phyloP scores from a whole-genome alignment of 371 early-diverging fungal species.

The Dipsacomyces acuminosporus region DNA sequence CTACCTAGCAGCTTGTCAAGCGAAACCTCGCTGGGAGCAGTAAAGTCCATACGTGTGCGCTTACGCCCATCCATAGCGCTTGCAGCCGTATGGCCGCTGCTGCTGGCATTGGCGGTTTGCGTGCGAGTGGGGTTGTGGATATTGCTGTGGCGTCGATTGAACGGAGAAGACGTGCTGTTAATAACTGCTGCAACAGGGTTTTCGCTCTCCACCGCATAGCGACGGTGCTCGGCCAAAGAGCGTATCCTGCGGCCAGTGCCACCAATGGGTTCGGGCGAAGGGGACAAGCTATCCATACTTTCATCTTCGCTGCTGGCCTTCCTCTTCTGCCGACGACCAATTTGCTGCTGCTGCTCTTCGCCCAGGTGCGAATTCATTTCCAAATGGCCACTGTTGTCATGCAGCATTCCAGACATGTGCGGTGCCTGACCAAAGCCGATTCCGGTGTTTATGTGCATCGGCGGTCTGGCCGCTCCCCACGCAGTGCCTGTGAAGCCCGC shows the following conservation, averaged over 20 bases:
- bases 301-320: conserved; percentile 46
- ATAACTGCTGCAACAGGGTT: conserved; percentile 10
- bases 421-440: conserved; percentile 27
- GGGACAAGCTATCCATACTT: conserved; percentile 34
- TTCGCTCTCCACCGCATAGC: conserved; percentile 3
- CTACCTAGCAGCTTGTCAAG: conserved; percentile 45
- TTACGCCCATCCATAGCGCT: conserved; percentile 19
- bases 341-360: conserved; percentile 10
- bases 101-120: too few relatives aligned
- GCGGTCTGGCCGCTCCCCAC: conserved; percentile 33
- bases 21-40: conserved; percentile 26
- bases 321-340: conserved; percentile 26
- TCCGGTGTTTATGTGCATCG: conserved; percentile 17
- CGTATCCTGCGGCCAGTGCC: conserved; percentile 20
- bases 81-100: neutral
- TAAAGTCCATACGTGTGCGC: conserved; percentile 22
- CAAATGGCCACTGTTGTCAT: neutral
- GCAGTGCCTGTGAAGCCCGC: conserved; percentile 32
- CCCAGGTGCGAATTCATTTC: neutral
- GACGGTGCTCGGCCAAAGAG: conserved; percentile 10
- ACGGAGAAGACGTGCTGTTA: conserved; percentile 1
- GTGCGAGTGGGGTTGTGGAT: neutral
- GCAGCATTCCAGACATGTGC: conserved; percentile 8
- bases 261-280: conserved; percentile 24
- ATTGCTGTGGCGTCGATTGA: conserved; percentile 1